These are phyloP conservation scores for Kappamyces sp. DNA, from an alignment of 192 early-diverging fungal species.

Conservation along the genomic window DNA sequence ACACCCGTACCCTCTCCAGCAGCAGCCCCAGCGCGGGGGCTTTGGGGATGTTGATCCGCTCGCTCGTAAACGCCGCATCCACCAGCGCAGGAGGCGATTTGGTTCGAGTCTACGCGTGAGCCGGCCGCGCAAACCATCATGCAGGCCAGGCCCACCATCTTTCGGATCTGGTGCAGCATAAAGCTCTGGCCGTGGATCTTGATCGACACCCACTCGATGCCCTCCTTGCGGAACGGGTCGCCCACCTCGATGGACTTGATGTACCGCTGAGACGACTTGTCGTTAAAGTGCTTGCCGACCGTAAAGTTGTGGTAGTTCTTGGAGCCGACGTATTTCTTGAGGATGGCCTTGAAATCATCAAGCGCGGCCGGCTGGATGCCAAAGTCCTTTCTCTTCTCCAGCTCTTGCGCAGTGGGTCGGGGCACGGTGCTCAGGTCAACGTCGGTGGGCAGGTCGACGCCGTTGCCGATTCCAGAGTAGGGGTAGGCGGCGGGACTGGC, in stretches of 20 bases:
- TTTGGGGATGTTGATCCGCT: conserved; percentile 92
- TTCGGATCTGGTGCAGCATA: conserved; percentile 99
- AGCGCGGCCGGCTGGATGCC: conserved; percentile 60
- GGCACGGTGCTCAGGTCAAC: conserved; percentile 20
- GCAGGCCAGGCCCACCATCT: conserved; percentile 94
- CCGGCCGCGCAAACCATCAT: conserved; percentile 62
- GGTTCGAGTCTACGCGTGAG: too few relatives aligned
- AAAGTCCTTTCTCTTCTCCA: conserved; percentile 36
- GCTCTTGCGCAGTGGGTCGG: background rate
- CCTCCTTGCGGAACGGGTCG: conserved; percentile 44
- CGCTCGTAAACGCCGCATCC: conserved; percentile 50
- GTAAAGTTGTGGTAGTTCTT: conserved; percentile 98
- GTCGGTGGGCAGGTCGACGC: conserved; percentile 20
- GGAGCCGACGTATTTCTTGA: conserved; percentile 74
- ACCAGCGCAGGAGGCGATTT: conserved; percentile 66
- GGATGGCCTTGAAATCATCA: conserved; percentile 55
- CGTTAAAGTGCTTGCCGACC: conserved; percentile 67
- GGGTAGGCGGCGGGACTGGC: conserved; percentile 32
- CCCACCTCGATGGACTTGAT: conserved; percentile 68
- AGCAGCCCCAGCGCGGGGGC: conserved; percentile 87
- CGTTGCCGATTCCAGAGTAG: conserved; percentile 23
- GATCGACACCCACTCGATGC: conserved; percentile 82
- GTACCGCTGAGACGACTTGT: conserved; percentile 70
- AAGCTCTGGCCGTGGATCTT: conserved; percentile 95
- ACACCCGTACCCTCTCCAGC: conserved; percentile 63